These are phyloP conservation scores for Aspergillus egyptiacus DNA, from an alignment of 495 filamentous ascomycete genomes.

Conservation along the genomic window DNA sequence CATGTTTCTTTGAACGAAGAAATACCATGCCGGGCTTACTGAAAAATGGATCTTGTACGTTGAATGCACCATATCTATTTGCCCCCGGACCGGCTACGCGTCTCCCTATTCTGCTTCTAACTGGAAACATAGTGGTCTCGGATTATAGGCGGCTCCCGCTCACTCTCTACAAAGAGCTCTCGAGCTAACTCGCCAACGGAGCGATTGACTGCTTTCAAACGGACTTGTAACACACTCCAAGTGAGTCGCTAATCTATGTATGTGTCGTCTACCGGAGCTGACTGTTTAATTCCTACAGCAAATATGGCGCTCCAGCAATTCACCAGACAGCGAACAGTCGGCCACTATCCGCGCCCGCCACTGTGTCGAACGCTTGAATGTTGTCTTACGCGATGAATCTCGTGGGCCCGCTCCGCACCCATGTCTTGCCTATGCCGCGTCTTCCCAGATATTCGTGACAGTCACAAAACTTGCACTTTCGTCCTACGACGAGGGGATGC, in stretches of 20 bases:
- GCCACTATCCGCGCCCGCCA: slow-evolving; percentile 45
- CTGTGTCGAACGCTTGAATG: slow-evolving; percentile 62
- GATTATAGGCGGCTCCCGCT: slow-evolving; percentile 75
- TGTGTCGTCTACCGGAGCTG: neutral
- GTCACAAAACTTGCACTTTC: slow-evolving; percentile 79
- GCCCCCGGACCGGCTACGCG: neutral
- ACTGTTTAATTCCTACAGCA: slow-evolving; percentile 44
- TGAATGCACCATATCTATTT: neutral
- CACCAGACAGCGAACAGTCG: slow-evolving; percentile 44
- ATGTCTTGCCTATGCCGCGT: slow-evolving; percentile 76
- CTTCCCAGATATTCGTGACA: slow-evolving; percentile 78
- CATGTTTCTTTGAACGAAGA: slow-evolving; percentile 9
- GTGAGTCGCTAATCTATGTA: slow-evolving; percentile 39
- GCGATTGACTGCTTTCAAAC: slow-evolving; percentile 84
- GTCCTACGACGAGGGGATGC: slow-evolving; percentile 70
- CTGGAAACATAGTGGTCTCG: slow-evolving; percentile 65
- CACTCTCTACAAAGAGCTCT: slow-evolving; percentile 55
- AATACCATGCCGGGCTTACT: slow-evolving; percentile 31
- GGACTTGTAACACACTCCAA: slow-evolving; percentile 76
- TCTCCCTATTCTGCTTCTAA: slow-evolving; percentile 16
- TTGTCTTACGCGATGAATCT: slow-evolving; percentile 80
- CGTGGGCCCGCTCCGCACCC: slow-evolving; percentile 81
- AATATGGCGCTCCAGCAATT: slow-evolving; percentile 67
- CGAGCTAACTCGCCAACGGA: slow-evolving; percentile 71
- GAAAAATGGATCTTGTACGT: slow-evolving; percentile 41